Evolutionary conservation across 2,329 filamentous ascomycete species (phyloP).

Genomic region (Calonectria pseudoturangicola): DNA sequence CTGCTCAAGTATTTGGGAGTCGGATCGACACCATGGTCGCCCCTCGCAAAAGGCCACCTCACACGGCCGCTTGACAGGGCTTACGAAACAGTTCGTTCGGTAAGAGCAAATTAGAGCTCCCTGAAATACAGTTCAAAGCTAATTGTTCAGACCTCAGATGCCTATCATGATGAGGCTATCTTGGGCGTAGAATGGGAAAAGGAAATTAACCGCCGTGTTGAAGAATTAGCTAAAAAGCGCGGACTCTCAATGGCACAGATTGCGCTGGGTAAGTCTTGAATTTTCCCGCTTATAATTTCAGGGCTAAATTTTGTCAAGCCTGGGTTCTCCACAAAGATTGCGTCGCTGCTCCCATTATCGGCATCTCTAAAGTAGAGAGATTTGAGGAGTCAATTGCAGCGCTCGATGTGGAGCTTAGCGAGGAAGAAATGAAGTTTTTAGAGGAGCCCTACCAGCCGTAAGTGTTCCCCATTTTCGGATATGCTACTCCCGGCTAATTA

Average conservation of each 20-base stretch:
- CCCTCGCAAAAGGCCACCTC: constrained; percentile 13
- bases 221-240: neutral
- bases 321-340: constrained; percentile 29
- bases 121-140: too few species aligned
- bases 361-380: constrained; percentile 27
- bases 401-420: constrained; percentile 21
- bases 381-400: constrained; percentile 24
- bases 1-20: constrained; percentile 17
- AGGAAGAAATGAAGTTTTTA: constrained; percentile 25
- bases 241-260: constrained; percentile 22
- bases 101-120: neutral
- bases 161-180: constrained; percentile 18
- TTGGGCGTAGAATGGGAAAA: constrained; percentile 28
- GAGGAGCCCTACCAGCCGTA: constrained; percentile 34
- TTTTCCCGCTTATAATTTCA: neutral
- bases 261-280: neutral
- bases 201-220: constrained; percentile 18
- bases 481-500: neutral
- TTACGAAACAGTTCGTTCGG: constrained; percentile 17
- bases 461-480: neutral
- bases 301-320: neutral
- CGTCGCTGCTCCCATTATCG: constrained; percentile 25
- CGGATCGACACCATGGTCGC: constrained; percentile 23
- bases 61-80: constrained; percentile 9
- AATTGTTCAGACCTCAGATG: constrained; percentile 12